Conservation (phyloP, 768 basidiomycete species). For the Lactarius hatsudake region DNA sequence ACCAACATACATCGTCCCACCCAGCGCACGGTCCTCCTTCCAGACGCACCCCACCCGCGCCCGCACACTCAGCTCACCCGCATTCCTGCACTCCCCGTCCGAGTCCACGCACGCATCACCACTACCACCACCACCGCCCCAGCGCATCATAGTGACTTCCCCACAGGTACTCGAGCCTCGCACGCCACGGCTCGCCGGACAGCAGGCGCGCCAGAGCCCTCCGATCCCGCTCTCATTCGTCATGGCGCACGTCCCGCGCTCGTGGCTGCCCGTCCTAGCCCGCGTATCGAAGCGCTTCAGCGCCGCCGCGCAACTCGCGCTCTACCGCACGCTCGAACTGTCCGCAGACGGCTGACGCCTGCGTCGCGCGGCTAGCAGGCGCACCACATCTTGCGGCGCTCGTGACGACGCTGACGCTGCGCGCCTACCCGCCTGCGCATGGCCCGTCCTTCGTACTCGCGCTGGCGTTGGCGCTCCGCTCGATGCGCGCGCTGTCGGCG, state of each 20-base stretch:
- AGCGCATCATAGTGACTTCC: not conserved
- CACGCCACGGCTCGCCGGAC: constrained; percentile 6
- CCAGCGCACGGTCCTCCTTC: not conserved
- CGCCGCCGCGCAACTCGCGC: constrained; percentile 25
- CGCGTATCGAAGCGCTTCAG: constrained; percentile 32
- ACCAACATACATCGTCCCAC: not conserved
- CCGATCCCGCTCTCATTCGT: constrained; percentile 23
- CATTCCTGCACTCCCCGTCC: not conserved
- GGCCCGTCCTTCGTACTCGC: constrained; percentile 25
- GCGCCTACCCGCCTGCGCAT: constrained; percentile 19
- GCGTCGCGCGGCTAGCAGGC: constrained; percentile 32
- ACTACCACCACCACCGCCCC: not conserved
- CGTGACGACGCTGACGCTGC: constrained; percentile 31
- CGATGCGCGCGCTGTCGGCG: constrained; percentile 33
- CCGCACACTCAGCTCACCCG: constrained; percentile 22
- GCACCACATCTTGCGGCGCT: constrained; percentile 30
- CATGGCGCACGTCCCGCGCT: constrained; percentile 27
- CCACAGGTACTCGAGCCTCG: not conserved
- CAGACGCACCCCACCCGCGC: not conserved
- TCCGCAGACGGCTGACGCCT: constrained; percentile 24
- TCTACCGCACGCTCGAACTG: constrained; percentile 33
- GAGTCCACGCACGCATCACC: not conserved
- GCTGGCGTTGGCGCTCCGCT: constrained; percentile 34
- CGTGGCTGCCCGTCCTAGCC: constrained; percentile 29
- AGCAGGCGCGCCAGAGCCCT: constrained; percentile 16